Evolutionary conservation across 352 stramenopile species (phyloP).

Genomic region (Phytophthora sansomeana): DNA sequence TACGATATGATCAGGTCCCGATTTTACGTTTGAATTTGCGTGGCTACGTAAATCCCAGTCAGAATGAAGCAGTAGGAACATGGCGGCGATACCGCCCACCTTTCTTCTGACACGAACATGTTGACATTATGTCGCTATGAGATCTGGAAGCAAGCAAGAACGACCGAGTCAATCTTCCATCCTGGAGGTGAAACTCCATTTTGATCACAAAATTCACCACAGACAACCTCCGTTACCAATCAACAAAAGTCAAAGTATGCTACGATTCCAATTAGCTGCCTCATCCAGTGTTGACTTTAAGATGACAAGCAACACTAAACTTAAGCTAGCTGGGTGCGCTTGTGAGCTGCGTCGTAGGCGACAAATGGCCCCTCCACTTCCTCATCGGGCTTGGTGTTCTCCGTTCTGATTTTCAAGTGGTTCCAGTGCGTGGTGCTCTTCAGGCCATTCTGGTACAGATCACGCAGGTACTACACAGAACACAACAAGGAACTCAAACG

Average conservation of each 20-base stretch:
- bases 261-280: neutral
- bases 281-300: neutral
- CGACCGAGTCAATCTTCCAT: no score
- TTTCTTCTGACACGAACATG: no score
- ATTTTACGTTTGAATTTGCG: constrained; percentile 14
- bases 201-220: neutral
- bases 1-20: neutral
- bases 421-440: constrained; percentile 79
- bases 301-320: neutral
- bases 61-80: no score
- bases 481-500: constrained; percentile 4
- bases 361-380: constrained; percentile 62
- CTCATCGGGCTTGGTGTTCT: constrained; percentile 74
- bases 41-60: no score
- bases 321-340: constrained; percentile 27
- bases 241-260: neutral
- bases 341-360: constrained; percentile 40
- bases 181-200: neutral
- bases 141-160: no score
- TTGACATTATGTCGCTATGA: no score
- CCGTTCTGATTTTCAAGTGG: constrained; percentile 91
- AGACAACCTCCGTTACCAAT: neutral
- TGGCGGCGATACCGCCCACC: no score
- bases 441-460: constrained; percentile 89
- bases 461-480: constrained; percentile 43